Percentiles rank a stretch among this genome's conserved stretches.
Conservation (phyloP, 345 rosid species). For the Syzygium oleosum region DNA sequence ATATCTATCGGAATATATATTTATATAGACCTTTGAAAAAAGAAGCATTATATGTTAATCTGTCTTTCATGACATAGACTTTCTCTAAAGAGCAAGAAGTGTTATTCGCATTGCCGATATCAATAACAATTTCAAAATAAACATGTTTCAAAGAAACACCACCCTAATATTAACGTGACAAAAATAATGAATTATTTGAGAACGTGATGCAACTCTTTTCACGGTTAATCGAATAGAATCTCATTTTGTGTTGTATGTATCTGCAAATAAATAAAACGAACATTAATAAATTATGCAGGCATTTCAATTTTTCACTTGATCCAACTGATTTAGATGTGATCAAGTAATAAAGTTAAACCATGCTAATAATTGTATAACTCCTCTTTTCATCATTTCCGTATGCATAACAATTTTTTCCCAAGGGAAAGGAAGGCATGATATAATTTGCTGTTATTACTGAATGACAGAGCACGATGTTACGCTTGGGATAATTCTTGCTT, state of each 20-base stretch:
- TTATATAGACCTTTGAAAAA: too few relatives aligned
- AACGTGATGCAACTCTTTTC: background rate
- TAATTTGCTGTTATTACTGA: background rate
- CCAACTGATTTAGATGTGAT: background rate
- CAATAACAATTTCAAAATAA: too few relatives aligned
- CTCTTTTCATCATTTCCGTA: background rate
- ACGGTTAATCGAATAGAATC: background rate
- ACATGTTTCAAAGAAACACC: background rate
- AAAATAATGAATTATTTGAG: background rate
- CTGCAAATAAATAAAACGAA: too few relatives aligned
- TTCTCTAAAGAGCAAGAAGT: too few relatives aligned
- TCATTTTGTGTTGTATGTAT: background rate
- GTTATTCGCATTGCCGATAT: too few relatives aligned
- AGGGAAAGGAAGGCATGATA: background rate
- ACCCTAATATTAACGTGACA: background rate
- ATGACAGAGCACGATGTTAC: background rate
- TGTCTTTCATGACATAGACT: too few relatives aligned
- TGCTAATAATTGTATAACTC: background rate
- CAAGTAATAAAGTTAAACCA: background rate
- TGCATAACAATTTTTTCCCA: background rate
- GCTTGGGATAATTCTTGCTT: too few relatives aligned
- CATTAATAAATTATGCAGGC: too few relatives aligned
- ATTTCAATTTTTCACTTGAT: background rate
- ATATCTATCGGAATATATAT: too few relatives aligned
- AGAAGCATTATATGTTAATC: too few relatives aligned